Evolutionary conservation across 768 basidiomycete species (phyloP).

Genomic region (Dendrothele bispora): DNA sequence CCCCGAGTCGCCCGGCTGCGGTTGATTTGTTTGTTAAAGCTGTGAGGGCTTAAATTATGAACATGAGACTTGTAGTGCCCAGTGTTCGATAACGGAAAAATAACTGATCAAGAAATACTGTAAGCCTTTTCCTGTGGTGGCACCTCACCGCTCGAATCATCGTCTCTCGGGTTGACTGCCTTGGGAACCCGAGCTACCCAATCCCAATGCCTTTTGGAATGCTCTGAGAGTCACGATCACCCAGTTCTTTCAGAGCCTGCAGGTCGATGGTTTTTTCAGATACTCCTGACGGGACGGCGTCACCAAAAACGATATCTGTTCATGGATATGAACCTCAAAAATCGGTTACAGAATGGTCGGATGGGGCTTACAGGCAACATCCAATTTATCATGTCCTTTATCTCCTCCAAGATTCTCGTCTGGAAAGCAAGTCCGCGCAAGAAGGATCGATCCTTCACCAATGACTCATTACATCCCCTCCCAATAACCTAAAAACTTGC

Average conservation of each 20-base stretch:
- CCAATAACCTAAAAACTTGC: too few relatives aligned
- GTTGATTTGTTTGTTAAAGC: too few relatives aligned
- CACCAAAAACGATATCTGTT: conserved; percentile 21
- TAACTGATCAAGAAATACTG: too few relatives aligned
- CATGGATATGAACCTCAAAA: not conserved
- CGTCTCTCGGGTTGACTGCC: too few relatives aligned
- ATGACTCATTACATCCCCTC: conserved; percentile 19
- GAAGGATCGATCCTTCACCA: conserved; percentile 21
- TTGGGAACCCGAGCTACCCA: too few relatives aligned
- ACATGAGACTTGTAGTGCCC: too few relatives aligned
- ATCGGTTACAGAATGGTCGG: not conserved
- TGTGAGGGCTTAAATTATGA: too few relatives aligned
- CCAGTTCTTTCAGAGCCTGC: conserved; percentile 14
- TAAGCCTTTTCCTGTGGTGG: too few relatives aligned
- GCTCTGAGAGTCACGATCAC: conserved; percentile 14
- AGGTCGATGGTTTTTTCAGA: conserved; percentile 19
- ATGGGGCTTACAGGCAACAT: conserved; percentile 20
- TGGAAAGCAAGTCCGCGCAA: conserved; percentile 22
- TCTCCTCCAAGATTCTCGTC: conserved; percentile 12
- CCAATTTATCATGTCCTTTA: conserved; percentile 14
- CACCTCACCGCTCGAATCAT: too few relatives aligned
- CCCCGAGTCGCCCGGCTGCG: too few relatives aligned
- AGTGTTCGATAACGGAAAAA: too few relatives aligned
- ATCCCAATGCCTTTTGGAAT: conserved; percentile 15
- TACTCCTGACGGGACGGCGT: conserved; percentile 12